Percentiles rank a stretch among this genome's conserved stretches.
Conservation (phyloP, 192 early-diverging fungal species). For the Piromyces finnis region DNA sequence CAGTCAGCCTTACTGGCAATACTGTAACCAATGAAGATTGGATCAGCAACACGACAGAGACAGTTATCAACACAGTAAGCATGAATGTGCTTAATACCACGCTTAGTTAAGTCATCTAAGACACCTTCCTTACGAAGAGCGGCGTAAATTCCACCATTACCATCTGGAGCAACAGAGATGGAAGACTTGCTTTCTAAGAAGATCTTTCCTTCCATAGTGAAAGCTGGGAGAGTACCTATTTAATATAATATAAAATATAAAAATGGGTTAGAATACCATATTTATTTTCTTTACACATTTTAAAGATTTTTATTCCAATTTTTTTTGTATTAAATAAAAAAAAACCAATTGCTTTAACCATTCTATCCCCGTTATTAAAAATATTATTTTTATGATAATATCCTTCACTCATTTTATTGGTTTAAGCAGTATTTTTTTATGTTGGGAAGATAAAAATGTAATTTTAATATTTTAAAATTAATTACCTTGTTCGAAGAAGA, state of each 20-base stretch:
- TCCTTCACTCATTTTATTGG: no score
- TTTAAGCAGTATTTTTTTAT: no score
- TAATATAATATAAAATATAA: no score
- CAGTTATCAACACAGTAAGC: constrained; percentile 92
- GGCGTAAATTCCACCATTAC: constrained; percentile 91
- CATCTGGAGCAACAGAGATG: constrained; percentile 44
- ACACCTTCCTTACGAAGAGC: constrained; percentile 71
- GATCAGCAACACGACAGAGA: constrained; percentile 88
- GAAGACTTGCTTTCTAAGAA: constrained; percentile 60
- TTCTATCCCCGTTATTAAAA: no score
- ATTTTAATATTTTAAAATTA: no score
- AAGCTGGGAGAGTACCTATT: constrained; percentile 68
- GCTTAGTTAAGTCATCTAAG: constrained; percentile 54
- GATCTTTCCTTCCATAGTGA: constrained; percentile 83
- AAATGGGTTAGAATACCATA: no score
- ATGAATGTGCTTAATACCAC: constrained; percentile 77
- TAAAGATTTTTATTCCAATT: no score
- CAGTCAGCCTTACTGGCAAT: constrained; percentile 75
- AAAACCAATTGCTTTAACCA: no score
- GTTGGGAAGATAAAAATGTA: no score
- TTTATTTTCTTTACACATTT: no score
- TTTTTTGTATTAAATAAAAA: no score
- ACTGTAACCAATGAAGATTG: constrained; percentile 88
- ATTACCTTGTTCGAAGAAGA: constrained; percentile 90
- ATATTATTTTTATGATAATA: no score